Evolutionary conservation across 192 early-diverging fungal species (phyloP).

Genomic region (Gryganskiella cystojenkinii): DNA sequence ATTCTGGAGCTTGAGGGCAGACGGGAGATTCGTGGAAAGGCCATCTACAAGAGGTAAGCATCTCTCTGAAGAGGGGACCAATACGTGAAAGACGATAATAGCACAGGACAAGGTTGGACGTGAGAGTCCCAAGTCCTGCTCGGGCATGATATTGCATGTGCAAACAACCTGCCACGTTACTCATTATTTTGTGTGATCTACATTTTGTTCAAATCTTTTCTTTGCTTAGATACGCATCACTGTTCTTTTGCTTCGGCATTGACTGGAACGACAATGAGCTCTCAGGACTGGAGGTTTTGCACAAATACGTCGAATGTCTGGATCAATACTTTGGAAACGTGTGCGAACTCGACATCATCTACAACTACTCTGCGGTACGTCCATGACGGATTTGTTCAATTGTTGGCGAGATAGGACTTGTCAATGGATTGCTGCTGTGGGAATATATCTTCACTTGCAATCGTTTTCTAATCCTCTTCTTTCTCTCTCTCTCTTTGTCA

Average conservation of each 20-base stretch:
- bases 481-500: slow-evolving; percentile 1
- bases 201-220: not conserved
- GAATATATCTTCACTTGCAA: not conserved
- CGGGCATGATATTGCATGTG: too few relatives aligned
- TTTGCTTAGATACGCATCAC: slow-evolving; percentile 57
- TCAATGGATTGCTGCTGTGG: not conserved
- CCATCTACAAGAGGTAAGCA: slow-evolving; percentile 62
- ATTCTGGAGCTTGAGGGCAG: slow-evolving; percentile 61
- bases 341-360: slow-evolving; percentile 66
- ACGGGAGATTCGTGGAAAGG: slow-evolving; percentile 52
- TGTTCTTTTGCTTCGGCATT: slow-evolving; percentile 61
- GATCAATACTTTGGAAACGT: slow-evolving; percentile 69
- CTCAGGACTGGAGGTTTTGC: slow-evolving; percentile 59
- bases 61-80: too few relatives aligned
- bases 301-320: slow-evolving; percentile 64
- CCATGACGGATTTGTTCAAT: too few relatives aligned
- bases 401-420: not conserved
- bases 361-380: slow-evolving; percentile 63
- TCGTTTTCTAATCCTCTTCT: not conserved
- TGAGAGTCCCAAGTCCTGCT: too few relatives aligned
- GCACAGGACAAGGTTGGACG: too few relatives aligned
- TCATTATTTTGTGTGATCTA: not conserved
- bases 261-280: slow-evolving; percentile 66
- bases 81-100: too few relatives aligned
- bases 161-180: too few relatives aligned